Base-by-base conservation (phyloP, 163 green algal genomes). In the Prototheca wickerhamii region DNA sequence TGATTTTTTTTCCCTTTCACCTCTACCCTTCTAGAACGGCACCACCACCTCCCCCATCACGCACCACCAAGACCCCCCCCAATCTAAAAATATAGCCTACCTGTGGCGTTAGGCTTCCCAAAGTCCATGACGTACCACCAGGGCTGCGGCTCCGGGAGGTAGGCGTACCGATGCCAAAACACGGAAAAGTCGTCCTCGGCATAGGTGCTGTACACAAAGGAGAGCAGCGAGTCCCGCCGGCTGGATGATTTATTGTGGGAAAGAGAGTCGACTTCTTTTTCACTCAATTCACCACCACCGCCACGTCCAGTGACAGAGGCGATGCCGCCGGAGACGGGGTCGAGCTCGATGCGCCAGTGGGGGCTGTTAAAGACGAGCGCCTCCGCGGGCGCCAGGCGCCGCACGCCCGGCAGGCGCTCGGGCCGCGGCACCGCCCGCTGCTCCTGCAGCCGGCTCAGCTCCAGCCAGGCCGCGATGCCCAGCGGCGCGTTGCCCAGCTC, bases 171-270 rank as follows among this genome's bases (percentile, higher is more conserved):
- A 15, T 75, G 31, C 70, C 67, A 79, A 43, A 83, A 69, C 3
- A 62, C 55, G 0, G 58, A 34, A 32, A 74, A 84, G 60, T 84
- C 76, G 25, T 68, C 61, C 59, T 84, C 76, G 37, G 62, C 69
- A 61, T 73, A 78, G 7, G 63, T 71, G 61, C 58, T 71, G 57
- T 81, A 81, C 29, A 75, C 31, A 2, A 70, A 52, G n/a, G 67
- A 49, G 4, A 52, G 63, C 56, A 75, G 49, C 1, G 67, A 63
- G 21, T 63, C 30, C 31, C 71, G 23, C 5, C 40, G 26, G 63
- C 28, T 54, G 30, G 71, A 61, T 61, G 61, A 79, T n/a, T n/a
- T n/a, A n/a, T n/a, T n/a, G n/a, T n/a, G n/a, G n/a, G n/a, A n/a
- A n/a, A n/a, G n/a, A n/a, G n/a, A n/a, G n/a, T n/a, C n/a, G n/a